phyloP scores from a whole-genome alignment of 805 yeast species.

The Diddensiella santjacobensis region DNA sequence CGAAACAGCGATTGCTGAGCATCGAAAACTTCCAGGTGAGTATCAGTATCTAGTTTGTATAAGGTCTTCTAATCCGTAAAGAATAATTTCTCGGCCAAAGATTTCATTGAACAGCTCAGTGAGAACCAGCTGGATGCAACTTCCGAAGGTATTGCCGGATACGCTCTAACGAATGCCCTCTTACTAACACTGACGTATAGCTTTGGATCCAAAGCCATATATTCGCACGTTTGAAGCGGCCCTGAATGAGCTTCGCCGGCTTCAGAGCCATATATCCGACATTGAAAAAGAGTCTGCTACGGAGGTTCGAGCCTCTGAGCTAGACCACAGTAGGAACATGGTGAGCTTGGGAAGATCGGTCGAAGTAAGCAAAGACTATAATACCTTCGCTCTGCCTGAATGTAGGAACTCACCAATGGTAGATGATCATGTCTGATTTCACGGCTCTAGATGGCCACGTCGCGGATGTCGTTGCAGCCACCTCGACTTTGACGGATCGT shows the following conservation, averaged over 20 bases:
- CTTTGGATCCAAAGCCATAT: constrained; percentile 87
- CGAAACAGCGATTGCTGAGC: constrained; percentile 30
- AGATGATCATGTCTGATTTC: constrained; percentile 33
- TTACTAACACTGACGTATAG: constrained; percentile 13
- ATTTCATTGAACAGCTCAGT: constrained; percentile 75
- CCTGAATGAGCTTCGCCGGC: constrained; percentile 59
- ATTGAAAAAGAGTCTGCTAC: constrained; percentile 50
- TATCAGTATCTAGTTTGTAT: background rate
- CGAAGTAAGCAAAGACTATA: constrained; percentile 16
- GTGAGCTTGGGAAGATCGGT: constrained; percentile 50
- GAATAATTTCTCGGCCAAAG: constrained; percentile 56
- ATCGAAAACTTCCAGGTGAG: constrained; percentile 29
- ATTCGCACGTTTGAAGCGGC: constrained; percentile 90
- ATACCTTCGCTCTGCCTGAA: background rate
- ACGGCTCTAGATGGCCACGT: constrained; percentile 34
- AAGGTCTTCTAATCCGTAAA: background rate
- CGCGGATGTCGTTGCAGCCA: constrained; percentile 30
- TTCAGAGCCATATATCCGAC: constrained; percentile 53
- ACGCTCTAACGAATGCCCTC: too few species aligned
- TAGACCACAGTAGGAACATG: constrained; percentile 65
- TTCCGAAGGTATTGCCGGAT: constrained; percentile 34
- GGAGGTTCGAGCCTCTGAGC: constrained; percentile 58
- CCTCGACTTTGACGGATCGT: constrained; percentile 30
- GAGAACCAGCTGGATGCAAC: constrained; percentile 47
- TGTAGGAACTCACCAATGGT: too few species aligned